Evolutionary conservation across 768 basidiomycete genomes (phyloP).

Genomic region (Ramaria sp.): DNA sequence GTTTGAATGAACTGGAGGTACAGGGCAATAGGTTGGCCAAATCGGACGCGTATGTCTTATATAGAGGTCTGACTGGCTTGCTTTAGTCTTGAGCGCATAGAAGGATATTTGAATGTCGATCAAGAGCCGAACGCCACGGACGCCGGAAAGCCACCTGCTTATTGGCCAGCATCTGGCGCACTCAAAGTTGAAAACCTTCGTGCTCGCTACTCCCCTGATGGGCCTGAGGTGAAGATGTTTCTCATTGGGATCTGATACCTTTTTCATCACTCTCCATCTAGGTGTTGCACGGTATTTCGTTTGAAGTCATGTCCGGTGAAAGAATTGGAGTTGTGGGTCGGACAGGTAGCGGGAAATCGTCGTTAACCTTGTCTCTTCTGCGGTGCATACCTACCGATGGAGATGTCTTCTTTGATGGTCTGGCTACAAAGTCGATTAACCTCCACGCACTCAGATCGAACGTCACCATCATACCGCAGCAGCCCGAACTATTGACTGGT

Average conservation of each 20-base stretch:
- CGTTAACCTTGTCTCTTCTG: constrained; percentile 25
- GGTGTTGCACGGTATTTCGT: constrained; percentile 26
- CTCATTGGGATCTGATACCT: constrained; percentile 14
- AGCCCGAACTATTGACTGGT: constrained; percentile 22
- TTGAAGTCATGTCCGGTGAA: constrained; percentile 31
- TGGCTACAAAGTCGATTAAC: constrained; percentile 36
- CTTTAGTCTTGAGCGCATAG: constrained; percentile 21
- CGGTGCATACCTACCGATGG: constrained; percentile 30
- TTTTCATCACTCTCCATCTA: constrained; percentile 17
- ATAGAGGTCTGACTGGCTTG: too few species aligned
- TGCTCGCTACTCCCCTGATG: constrained; percentile 21
- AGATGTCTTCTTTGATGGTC: constrained; percentile 32
- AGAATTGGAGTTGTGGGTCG: constrained; percentile 31
- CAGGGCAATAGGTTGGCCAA: constrained; percentile 6
- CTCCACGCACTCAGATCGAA: constrained; percentile 44
- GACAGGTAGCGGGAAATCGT: constrained; percentile 8
- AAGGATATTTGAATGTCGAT: constrained; percentile 28
- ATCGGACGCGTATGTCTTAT: not conserved
- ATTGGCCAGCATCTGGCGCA: constrained; percentile 30
- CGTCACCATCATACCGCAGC: constrained; percentile 50
- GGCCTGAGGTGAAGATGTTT: not conserved
- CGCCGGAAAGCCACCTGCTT: constrained; percentile 26
- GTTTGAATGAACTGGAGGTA: constrained; percentile 8
- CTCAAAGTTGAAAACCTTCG: constrained; percentile 27
- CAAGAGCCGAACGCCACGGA: constrained; percentile 21